phyloP scores from a whole-genome alignment of 2,329 filamentous ascomycete species.

The Fusarium transvaalense region DNA sequence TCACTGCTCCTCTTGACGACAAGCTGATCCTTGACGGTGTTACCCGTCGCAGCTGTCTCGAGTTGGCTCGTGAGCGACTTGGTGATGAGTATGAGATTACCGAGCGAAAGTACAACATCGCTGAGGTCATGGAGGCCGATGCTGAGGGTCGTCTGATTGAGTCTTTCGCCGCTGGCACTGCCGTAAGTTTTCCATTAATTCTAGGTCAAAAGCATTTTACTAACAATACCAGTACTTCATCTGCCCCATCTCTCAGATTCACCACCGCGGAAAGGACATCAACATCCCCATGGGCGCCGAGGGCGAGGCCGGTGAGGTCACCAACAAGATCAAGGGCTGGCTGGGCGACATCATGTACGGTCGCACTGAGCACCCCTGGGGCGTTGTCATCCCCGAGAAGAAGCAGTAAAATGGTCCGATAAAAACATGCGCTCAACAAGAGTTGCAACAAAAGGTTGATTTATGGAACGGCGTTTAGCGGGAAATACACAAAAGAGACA shows the following conservation, averaged over 20 bases:
- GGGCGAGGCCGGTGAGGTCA: constrained; percentile 65
- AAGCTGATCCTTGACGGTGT: constrained; percentile 89
- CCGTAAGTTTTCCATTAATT: constrained; percentile 67
- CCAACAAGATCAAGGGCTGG: constrained; percentile 74
- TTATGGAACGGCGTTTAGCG: constrained; percentile 47
- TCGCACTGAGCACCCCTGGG: constrained; percentile 75
- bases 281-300: constrained; percentile 70
- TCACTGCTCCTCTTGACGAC: constrained; percentile 87
- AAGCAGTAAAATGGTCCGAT: constrained; percentile 56
- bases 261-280: constrained; percentile 74
- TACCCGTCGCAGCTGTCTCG: constrained; percentile 83
- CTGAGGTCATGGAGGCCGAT: constrained; percentile 78
- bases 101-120: constrained; percentile 85
- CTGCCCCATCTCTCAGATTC: constrained; percentile 74
- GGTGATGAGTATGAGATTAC: constrained; percentile 74
- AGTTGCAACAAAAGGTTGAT: constrained; percentile 19
- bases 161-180: constrained; percentile 88
- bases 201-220: background rate
- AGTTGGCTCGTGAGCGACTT: constrained; percentile 76
- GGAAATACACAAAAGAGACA: constrained; percentile 39
- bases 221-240: constrained; percentile 72
- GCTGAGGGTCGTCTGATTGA: constrained; percentile 83
- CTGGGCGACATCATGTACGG: constrained; percentile 82
- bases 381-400: constrained; percentile 74
- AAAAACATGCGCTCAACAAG: background rate